Base-by-base conservation (phyloP, 2,329 filamentous ascomycete genomes). In the Aspergillus ustus region DNA sequence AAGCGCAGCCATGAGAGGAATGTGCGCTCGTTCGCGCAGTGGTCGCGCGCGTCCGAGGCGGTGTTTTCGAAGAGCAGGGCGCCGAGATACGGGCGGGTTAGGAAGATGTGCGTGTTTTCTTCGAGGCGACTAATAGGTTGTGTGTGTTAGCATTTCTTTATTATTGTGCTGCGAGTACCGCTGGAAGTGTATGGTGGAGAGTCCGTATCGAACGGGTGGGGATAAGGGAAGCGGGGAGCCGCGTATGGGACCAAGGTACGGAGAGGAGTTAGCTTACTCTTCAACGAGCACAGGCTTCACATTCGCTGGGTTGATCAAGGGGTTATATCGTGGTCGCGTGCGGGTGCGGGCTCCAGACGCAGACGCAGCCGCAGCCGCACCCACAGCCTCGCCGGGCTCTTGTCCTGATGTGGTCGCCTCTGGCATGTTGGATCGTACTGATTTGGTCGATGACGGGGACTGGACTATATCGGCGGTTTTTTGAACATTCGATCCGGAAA, bases 1-100 rank as follows among this genome's bases (percentile, higher is more conserved):
- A 98, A 85, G 4, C 93, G 89, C 20, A 98, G 87, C 85, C 95
- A 97, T 2, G 94, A 95, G 29, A 98, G 88, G 73, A 97, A 97
- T 0, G 87, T 89, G 67, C 87, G 81, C 71, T 89, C 87, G 64
- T 88, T 89, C 25, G 87, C 87, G 68, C 85, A 87, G 75, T 89
- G 87, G 68, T 89, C 87, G 62, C 87, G 80, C 6, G 87, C 87
- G 72, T 91, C 88, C 25, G 86, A 89, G 62, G 87, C 82, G 56
- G 80, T 80, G 68, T 91, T 91, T 62, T 89, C 86, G 74, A 91
- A 90, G 40, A 91, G 78, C 4, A 91, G 78, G 0, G 86, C 81
- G 20, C 84, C 84, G 20, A 86, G 77, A 22, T 87, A 73, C 1
- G 87, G 87, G 0, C 79, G 77, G 45, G 84, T 80, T 63, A 80